These are phyloP conservation scores for Sanghuangporus baumii DNA, from an alignment of 1,284 basidiomycete species.

Conservation along the genomic window DNA sequence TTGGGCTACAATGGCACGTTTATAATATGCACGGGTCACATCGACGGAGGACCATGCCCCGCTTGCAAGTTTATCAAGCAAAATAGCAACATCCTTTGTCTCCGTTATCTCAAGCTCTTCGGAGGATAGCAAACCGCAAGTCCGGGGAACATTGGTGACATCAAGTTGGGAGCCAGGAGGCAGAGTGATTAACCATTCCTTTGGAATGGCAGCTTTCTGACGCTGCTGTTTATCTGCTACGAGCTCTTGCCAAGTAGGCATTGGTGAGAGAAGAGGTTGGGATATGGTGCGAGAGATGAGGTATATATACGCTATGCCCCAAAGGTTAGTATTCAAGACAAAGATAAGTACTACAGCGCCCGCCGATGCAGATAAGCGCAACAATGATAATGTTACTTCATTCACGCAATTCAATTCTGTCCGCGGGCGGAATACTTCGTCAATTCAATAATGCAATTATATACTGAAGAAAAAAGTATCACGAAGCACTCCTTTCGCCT, in stretches of 20 bases:
- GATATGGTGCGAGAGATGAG: not conserved
- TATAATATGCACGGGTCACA: conserved; percentile 72
- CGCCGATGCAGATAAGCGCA: not conserved
- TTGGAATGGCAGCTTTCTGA: conserved; percentile 52
- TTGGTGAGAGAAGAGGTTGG: not conserved
- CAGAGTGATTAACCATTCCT: conserved; percentile 46
- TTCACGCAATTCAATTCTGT: not conserved
- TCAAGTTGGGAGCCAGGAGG: conserved; percentile 41
- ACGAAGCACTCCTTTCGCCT: not conserved
- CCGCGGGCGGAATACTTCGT: not conserved
- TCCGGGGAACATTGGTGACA: conserved; percentile 50
- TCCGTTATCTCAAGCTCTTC: conserved; percentile 67
- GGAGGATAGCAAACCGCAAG: conserved; percentile 52
- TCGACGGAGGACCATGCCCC: conserved; percentile 56
- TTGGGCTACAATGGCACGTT: conserved; percentile 76
- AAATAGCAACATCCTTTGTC: conserved; percentile 39
- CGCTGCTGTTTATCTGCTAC: conserved; percentile 45
- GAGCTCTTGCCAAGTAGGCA: conserved; percentile 42
- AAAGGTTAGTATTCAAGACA: not conserved
- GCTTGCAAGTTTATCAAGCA: conserved; percentile 44
- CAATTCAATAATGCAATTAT: not conserved
- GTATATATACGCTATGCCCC: not conserved
- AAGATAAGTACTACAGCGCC: too few species aligned
- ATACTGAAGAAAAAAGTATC: not conserved
- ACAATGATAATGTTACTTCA: not conserved